phyloP scores from a whole-genome alignment of 805 yeast species.

The Kurtzmaniella fragi region DNA sequence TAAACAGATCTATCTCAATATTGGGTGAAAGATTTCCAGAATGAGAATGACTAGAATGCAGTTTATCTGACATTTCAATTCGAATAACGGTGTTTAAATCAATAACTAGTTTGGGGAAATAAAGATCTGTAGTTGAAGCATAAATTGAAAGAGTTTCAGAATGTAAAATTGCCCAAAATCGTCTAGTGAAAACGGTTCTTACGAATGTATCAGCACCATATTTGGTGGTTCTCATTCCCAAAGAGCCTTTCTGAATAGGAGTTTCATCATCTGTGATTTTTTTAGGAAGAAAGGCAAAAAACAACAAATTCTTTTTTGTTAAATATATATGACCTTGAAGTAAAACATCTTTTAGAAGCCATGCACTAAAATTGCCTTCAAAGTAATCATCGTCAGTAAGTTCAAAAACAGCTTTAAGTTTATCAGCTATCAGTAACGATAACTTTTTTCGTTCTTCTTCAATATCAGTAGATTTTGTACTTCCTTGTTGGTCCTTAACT shows the following conservation, averaged over 20 bases:
- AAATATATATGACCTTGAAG: constrained; percentile 82
- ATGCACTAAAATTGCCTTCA: constrained; percentile 61
- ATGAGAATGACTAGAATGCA: not conserved
- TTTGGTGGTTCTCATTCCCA: constrained; percentile 34
- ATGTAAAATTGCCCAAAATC: constrained; percentile 80
- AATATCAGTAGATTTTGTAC: constrained; percentile 6
- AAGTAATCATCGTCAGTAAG: constrained; percentile 54
- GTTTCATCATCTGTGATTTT: constrained; percentile 9
- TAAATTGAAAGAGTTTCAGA: constrained; percentile 66
- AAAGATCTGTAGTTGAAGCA: constrained; percentile 68
- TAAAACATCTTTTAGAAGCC: constrained; percentile 79
- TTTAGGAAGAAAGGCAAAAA: constrained; percentile 75
- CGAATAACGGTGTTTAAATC: constrained; percentile 61
- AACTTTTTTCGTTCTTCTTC: constrained; percentile 10
- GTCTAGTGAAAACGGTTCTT: constrained; percentile 30
- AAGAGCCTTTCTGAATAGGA: constrained; percentile 29
- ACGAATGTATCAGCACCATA: constrained; percentile 32
- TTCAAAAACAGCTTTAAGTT: constrained; percentile 32
- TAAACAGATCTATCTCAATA: not conserved
- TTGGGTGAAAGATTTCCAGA: not conserved
- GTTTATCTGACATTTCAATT: constrained; percentile 46
- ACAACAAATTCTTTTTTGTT: constrained; percentile 59
- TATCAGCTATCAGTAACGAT: constrained; percentile 26
- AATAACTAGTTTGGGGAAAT: constrained; percentile 74
- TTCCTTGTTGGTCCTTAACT: constrained; percentile 1